Percentiles rank a stretch among this genome's conserved stretches.
phyloP scores from a whole-genome alignment of 805 yeast species.

The Kodamaea neixiangensis region DNA sequence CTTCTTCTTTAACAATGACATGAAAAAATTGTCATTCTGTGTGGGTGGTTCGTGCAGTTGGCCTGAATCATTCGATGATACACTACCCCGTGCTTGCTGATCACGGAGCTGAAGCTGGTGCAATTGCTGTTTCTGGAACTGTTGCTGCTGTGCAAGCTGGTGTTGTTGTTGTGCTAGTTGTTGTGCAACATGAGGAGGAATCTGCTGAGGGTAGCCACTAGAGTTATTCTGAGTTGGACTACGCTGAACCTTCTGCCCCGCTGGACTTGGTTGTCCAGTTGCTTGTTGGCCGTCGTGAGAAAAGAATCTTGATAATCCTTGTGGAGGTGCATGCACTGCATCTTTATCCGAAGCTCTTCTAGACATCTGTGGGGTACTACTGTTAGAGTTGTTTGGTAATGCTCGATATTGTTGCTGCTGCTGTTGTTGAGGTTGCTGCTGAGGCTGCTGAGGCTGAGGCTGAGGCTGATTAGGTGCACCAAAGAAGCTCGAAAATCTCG shows the following conservation, averaged over 20 bases:
- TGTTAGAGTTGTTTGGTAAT: neutral
- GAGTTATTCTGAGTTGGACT: slow-evolving; percentile 3
- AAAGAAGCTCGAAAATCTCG: slow-evolving; percentile 40
- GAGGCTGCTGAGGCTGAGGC: neutral
- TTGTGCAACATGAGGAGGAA: neutral
- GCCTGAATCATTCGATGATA: neutral
- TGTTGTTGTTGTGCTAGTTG: slow-evolving; percentile 16
- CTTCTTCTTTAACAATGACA: slow-evolving; percentile 46
- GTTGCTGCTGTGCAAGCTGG: slow-evolving; percentile 19
- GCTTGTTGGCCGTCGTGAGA: slow-evolving; percentile 7
- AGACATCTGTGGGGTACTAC: neutral
- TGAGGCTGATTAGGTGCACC: slow-evolving; percentile 9
- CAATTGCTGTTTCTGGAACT: slow-evolving; percentile 17
- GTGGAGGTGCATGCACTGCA: neutral
- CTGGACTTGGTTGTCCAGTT: neutral
- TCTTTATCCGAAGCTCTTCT: slow-evolving; percentile 2
- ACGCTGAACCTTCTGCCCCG: neutral
- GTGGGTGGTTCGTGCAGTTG: slow-evolving; percentile 3
- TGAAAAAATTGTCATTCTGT: slow-evolving; percentile 32
- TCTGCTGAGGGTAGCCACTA: slow-evolving; percentile 3
- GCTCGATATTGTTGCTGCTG: slow-evolving; percentile 2
- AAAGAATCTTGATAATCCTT: slow-evolving; percentile 13
- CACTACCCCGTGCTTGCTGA: slow-evolving; percentile 6
- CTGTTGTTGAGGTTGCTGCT: neutral
- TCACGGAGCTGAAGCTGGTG: slow-evolving; percentile 20